phyloP scores from a whole-genome alignment of 208 protist genomes.

The Angomonas desouzai region DNA sequence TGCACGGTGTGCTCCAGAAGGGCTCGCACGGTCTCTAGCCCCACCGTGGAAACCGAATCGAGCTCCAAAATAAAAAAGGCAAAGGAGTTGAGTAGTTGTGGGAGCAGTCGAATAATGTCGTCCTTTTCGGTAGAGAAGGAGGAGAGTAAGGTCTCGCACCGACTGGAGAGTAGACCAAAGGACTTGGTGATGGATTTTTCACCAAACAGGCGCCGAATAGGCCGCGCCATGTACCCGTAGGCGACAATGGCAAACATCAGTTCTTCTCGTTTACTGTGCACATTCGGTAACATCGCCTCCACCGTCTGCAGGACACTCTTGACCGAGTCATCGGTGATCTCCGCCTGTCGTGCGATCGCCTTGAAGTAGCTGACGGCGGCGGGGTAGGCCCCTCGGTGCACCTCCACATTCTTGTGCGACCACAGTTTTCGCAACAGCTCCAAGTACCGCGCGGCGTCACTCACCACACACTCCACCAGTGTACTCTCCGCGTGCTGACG shows the following conservation, averaged over 20 bases:
- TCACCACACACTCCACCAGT: conserved; percentile 27
- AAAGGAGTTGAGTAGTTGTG: conserved; percentile 27
- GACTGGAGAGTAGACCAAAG: conserved; percentile 18
- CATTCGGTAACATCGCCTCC: conserved; percentile 8
- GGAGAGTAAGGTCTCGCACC: conserved; percentile 22
- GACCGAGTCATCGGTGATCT: background rate
- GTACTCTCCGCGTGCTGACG: conserved; percentile 13
- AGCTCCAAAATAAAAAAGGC: conserved; percentile 33
- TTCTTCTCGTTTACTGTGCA: background rate
- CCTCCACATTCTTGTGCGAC: conserved; percentile 49
- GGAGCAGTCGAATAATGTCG: conserved; percentile 25
- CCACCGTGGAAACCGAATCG: conserved; percentile 13
- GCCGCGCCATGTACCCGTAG: conserved; percentile 29
- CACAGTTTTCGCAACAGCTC: conserved; percentile 26
- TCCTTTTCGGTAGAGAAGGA: background rate
- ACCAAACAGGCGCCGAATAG: conserved; percentile 16
- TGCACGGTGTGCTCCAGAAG: conserved; percentile 22
- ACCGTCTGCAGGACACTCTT: conserved; percentile 14
- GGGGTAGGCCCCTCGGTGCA: conserved; percentile 35
- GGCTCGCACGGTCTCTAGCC: conserved; percentile 5
- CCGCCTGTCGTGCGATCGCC: conserved; percentile 21
- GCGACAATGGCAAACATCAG: conserved; percentile 31
- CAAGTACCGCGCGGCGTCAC: conserved; percentile 23
- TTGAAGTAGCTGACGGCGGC: conserved; percentile 35
- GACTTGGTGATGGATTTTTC: conserved; percentile 10